Conservation (phyloP, 352 stramenopile genomes). For the Phytophthora pinifolia region DNA sequence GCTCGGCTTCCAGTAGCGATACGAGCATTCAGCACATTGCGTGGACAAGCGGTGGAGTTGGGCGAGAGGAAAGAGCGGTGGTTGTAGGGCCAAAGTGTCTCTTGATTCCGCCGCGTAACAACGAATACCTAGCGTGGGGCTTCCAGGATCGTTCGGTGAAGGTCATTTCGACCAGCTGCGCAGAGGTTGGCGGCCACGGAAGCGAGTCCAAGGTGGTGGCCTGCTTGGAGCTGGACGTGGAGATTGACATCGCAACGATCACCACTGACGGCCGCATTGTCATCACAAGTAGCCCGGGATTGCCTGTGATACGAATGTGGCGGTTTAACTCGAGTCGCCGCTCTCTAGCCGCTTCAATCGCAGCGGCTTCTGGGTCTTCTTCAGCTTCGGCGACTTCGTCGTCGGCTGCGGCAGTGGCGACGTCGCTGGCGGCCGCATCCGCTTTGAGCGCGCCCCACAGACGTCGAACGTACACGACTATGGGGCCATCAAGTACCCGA, state of each 20-base stretch:
- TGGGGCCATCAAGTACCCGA: constrained; percentile 29
- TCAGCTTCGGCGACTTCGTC: constrained; percentile 27
- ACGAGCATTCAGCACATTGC: constrained; percentile 48
- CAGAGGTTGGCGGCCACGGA: constrained; percentile 41
- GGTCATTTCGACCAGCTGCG: constrained; percentile 42
- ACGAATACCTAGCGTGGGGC: constrained; percentile 71
- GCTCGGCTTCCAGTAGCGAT: constrained; percentile 1
- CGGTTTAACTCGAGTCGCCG: constrained; percentile 32
- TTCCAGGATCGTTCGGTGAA: constrained; percentile 72
- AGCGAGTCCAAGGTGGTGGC: constrained; percentile 61
- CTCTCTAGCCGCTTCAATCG: constrained; percentile 27
- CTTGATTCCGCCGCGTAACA: constrained; percentile 60
- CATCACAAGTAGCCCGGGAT: constrained; percentile 43
- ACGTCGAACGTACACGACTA: constrained; percentile 22
- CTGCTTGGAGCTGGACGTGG: constrained; percentile 58
- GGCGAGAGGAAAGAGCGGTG: constrained; percentile 49
- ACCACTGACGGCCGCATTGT: constrained; percentile 65
- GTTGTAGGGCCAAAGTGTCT: constrained; percentile 47
- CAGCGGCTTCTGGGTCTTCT: constrained; percentile 25
- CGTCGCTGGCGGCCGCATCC: constrained; percentile 28
- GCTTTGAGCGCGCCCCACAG: constrained; percentile 30
- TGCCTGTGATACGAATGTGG: constrained; percentile 63
- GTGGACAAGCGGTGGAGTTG: constrained; percentile 45
- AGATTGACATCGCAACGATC: constrained; percentile 54
- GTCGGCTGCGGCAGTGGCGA: constrained; percentile 30